Conservation (phyloP, 768 basidiomycete genomes). For the Gymnopilus junonius region DNA sequence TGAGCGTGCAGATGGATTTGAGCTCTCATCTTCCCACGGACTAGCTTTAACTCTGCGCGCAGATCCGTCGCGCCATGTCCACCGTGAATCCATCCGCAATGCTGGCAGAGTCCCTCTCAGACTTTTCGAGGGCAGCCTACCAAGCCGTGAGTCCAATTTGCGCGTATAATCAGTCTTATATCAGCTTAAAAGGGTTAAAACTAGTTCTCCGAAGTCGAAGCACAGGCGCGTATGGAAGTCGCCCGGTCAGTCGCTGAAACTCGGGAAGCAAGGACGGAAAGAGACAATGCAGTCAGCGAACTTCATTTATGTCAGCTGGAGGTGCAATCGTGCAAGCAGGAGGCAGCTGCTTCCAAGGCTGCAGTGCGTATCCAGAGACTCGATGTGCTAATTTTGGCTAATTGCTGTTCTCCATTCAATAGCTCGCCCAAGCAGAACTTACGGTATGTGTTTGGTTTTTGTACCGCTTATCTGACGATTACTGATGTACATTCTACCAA, state of each 20-base stretch:
- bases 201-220: slow-evolving; percentile 62
- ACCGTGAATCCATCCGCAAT: slow-evolving; percentile 28
- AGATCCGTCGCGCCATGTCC: slow-evolving; percentile 4
- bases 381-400: slow-evolving; percentile 9
- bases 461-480: background rate
- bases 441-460: slow-evolving; percentile 43
- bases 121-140: slow-evolving; percentile 34
- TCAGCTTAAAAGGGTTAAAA: background rate
- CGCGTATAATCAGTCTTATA: background rate
- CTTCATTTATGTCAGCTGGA: slow-evolving; percentile 51
- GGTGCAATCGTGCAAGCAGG: slow-evolving; percentile 52
- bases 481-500: background rate
- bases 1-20: background rate
- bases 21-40: background rate
- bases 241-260: slow-evolving; percentile 49
- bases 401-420: slow-evolving; percentile 10
- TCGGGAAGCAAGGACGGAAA: slow-evolving; percentile 52
- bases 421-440: slow-evolving; percentile 61
- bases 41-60: background rate
- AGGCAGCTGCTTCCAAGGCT: slow-evolving; percentile 41
- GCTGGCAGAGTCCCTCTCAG: slow-evolving; percentile 32
- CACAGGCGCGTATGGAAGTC: slow-evolving; percentile 57
- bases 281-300: slow-evolving; percentile 48
- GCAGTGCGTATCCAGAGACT: slow-evolving; percentile 44
- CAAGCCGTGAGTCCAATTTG: slow-evolving; percentile 27